Evolutionary conservation across 2,329 filamentous ascomycete species (phyloP), one percentile per base, ranked within the genome.

Genomic region (Hymenoscyphus infarciens): DNA sequence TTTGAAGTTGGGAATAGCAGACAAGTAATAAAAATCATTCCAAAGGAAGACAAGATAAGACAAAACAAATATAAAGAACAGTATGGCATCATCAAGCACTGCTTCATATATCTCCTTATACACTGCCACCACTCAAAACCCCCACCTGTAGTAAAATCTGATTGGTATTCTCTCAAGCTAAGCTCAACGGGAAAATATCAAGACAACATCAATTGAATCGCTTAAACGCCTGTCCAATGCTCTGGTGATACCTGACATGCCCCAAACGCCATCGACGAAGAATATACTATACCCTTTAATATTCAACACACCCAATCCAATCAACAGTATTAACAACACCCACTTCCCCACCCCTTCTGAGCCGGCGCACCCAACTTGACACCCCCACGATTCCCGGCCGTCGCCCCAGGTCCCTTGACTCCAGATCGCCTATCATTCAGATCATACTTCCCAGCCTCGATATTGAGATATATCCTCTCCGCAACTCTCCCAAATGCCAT

Each of bases 401-500:
- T 70, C n/a, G 63, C 80, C 72, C 81, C 75, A 70, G 87, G 76
- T 60, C 88, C 87, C 77, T 97, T 98, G 65, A 99, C 93, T 29
- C 95, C 95, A 65, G 90, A 94, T 73, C 93, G 85, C 73, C 94
- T 84, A 76, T 98, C 94, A 74, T 97, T 96, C 69, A 98, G 79
- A 77, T 99, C 93, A 75, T 98, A 98, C 59, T 73, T 75, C 11
- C 95, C 95, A 1, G 91, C 91, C 79, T 97, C 92, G 66, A 99
- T 97, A 73, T 98, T 98, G 75, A 94, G 87, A 74, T 96, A 96
- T 79, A 99, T 98, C 76, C 93, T 83, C 80, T 97, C 92, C 22
- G 95, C 92, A 15, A 98, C 93, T 73, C 95, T 87, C 74, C 96
- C 83, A 73, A 99, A 99, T 1, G 95, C 95, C 69, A 87, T 85